Conservation (phyloP, 2,329 filamentous ascomycete species). For the Drechslerella dactyloides region DNA sequence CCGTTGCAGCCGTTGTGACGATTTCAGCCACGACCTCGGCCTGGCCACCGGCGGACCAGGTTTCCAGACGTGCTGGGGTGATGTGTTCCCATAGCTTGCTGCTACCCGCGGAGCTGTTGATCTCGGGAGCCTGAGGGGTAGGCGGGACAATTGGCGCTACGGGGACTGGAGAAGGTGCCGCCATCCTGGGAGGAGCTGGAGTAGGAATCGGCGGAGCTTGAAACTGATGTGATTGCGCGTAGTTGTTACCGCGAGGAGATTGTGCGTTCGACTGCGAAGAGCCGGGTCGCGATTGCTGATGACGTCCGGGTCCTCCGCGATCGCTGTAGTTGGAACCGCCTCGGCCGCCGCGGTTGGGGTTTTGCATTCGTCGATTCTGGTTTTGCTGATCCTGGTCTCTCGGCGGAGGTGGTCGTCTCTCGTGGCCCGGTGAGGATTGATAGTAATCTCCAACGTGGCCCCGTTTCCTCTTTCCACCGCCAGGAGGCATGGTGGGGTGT, state of each 20-base stretch:
- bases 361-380: conserved; percentile 8
- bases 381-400: conserved; percentile 31
- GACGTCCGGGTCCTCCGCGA: conserved; percentile 23
- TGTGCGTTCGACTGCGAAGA: conserved; percentile 45
- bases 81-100: conserved; percentile 40
- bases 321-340: conserved; percentile 31
- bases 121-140: conserved; percentile 26
- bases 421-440: conserved; percentile 40
- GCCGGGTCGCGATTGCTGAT: conserved; percentile 41
- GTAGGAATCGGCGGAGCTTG: conserved; percentile 36
- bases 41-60: conserved; percentile 35
- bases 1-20: conserved; percentile 17
- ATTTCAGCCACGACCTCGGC: conserved; percentile 38
- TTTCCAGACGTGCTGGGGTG: conserved; percentile 34
- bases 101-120: conserved; percentile 34
- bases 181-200: conserved; percentile 22
- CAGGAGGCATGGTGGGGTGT: conserved; percentile 33
- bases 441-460: conserved; percentile 44
- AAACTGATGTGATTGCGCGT: conserved; percentile 26
- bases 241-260: conserved; percentile 25
- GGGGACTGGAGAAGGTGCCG: conserved; percentile 17
- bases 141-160: conserved; percentile 17
- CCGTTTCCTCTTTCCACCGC: conserved; percentile 48
- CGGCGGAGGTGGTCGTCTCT: conserved; percentile 30
- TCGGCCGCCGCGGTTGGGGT: conserved; percentile 22